Evolutionary conservation across 495 filamentous ascomycete genomes (phyloP).

Genomic region (Bombardia bombarda): DNA sequence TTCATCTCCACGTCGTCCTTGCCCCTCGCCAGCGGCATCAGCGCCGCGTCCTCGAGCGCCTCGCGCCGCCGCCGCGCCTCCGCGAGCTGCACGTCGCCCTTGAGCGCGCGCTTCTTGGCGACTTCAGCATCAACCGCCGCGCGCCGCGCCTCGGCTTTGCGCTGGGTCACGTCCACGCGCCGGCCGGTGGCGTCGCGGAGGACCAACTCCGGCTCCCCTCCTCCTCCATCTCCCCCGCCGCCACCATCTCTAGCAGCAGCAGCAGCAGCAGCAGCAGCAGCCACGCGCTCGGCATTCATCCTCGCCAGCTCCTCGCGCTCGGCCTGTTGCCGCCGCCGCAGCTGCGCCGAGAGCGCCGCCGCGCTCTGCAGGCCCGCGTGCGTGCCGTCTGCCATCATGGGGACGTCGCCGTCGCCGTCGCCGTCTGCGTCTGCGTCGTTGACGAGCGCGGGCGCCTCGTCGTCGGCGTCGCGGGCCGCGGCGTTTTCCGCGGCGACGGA

Average conservation of each 20-base stretch:
- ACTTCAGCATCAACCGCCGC: constrained; percentile 62
- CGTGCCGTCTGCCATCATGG: constrained; percentile 75
- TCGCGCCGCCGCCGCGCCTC: constrained; percentile 45
- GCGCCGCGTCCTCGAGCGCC: constrained; percentile 65
- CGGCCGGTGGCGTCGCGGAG: constrained; percentile 90
- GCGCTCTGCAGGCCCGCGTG: constrained; percentile 81
- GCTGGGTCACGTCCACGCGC: constrained; percentile 85
- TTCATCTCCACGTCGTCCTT: constrained; percentile 82
- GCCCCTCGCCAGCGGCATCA: constrained; percentile 70
- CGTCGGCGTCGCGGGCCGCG: constrained; percentile 72
- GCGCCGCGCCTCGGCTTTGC: constrained; percentile 71
- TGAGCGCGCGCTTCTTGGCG: constrained; percentile 57
- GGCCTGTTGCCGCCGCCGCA: constrained; percentile 43
- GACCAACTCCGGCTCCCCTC: constrained; percentile 59
- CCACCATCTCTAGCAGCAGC: neutral
- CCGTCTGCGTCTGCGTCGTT: constrained; percentile 43
- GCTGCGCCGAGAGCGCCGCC: constrained; percentile 66
- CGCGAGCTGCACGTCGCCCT: constrained; percentile 76
- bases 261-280: neutral
- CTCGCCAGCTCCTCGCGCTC: constrained; percentile 42
- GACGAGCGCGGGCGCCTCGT: constrained; percentile 43
- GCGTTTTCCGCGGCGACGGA: constrained; percentile 47
- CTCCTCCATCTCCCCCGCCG: constrained; percentile 22
- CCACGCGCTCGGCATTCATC: constrained; percentile 20
- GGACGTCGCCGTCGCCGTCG: constrained; percentile 1